A percentile compares a stretch with the other conserved stretches of the same genome.
These are phyloP conservation scores for Mallotus repandus DNA, from an alignment of 441 rosid species.

Conservation along the genomic window DNA sequence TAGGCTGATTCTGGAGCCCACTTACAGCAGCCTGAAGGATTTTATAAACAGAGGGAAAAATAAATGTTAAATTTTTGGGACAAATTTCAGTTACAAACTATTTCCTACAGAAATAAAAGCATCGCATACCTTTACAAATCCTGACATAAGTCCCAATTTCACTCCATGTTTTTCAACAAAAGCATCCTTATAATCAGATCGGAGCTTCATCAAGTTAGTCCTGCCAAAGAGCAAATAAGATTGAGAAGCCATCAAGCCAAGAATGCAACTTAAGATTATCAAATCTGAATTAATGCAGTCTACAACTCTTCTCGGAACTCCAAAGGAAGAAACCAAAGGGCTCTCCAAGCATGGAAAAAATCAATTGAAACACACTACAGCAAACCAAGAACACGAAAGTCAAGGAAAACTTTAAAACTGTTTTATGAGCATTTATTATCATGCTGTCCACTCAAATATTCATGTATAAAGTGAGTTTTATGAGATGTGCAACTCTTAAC, in stretches of 20 bases:
- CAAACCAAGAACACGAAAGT: background rate
- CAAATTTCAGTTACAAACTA: slow-evolving; percentile 2
- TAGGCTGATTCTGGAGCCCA: slow-evolving; percentile 95
- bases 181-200: slow-evolving; percentile 93
- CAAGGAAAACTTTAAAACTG: background rate
- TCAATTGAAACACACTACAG: background rate
- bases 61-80: slow-evolving; percentile 10
- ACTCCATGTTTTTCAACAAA: slow-evolving; percentile 94
- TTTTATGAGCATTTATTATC: background rate
- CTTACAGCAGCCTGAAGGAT: slow-evolving; percentile 88
- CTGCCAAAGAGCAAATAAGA: slow-evolving; percentile 34
- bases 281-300: background rate
- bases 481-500: background rate
- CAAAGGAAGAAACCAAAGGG: background rate
- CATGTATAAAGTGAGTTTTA: background rate
- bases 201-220: slow-evolving; percentile 98
- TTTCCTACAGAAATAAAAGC: background rate
- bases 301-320: background rate
- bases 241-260: slow-evolving; percentile 1
- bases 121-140: slow-evolving; percentile 74
- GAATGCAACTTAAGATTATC: background rate
- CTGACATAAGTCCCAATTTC: slow-evolving; percentile 96
- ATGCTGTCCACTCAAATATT: background rate
- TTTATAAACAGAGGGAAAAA: slow-evolving; percentile 7
- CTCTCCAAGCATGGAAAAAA: background rate